Evolutionary conservation across 2,329 filamentous ascomycete species (phyloP).

Genomic region (Arthrinium phaeospermum): DNA sequence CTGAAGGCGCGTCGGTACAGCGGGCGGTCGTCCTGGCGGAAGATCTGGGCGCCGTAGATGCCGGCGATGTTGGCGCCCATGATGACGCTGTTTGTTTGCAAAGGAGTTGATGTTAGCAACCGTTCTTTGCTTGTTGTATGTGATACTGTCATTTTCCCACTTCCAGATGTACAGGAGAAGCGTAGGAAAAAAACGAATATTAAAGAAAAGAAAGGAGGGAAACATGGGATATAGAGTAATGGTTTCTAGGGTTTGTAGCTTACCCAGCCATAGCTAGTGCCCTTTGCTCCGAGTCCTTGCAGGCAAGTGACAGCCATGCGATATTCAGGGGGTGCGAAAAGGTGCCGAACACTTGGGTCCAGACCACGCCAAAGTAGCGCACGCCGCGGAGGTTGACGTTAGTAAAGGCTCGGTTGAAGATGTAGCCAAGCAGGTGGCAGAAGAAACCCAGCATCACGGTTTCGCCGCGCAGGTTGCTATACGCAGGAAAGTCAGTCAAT

Average conservation of each 20-base stretch:
- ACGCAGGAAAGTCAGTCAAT: background rate
- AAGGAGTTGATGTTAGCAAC: background rate
- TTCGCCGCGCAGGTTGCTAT: background rate
- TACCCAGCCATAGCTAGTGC: conserved; percentile 51
- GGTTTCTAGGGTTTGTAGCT: no score
- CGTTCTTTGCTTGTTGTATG: no score
- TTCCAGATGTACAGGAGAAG: no score
- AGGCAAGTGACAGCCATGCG: conserved; percentile 59
- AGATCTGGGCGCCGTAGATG: background rate
- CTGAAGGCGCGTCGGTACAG: conserved; percentile 11
- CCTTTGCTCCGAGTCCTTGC: conserved; percentile 50
- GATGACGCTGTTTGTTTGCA: background rate
- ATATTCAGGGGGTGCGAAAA: conserved; percentile 60
- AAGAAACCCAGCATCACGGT: conserved; percentile 20
- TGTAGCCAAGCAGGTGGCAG: conserved; percentile 43
- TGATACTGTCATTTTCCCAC: no score
- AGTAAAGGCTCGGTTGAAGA: conserved; percentile 8
- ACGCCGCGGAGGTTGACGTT: conserved; percentile 39
- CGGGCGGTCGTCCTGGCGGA: conserved; percentile 3
- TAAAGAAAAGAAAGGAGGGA: no score
- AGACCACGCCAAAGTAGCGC: conserved; percentile 53
- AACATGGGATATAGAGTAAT: no score
- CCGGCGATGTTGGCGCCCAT: conserved; percentile 12
- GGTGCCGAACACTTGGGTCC: conserved; percentile 53
- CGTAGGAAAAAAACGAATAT: no score